A percentile compares a stretch with the other conserved stretches of the same genome.
Evolutionary conservation across 1,284 basidiomycete genomes (phyloP).

Genomic region (Sanghuangporus weigelae): DNA sequence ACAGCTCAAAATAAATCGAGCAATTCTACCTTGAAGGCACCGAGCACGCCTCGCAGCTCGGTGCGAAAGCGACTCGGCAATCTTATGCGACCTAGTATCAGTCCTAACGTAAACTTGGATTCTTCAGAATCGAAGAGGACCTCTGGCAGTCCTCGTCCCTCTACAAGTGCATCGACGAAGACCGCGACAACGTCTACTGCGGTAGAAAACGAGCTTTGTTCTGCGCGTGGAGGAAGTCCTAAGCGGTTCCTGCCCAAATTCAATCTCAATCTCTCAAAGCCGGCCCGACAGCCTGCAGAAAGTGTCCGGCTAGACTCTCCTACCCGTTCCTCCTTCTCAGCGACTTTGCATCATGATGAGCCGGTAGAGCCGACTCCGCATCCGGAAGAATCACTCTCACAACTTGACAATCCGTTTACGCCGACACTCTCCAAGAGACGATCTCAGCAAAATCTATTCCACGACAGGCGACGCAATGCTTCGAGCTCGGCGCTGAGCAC

Average conservation of each 20-base stretch:
- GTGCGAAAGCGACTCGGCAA: constrained; percentile 10
- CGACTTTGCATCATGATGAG: background rate
- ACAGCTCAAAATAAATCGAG: constrained; percentile 9
- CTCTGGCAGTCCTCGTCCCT: constrained; percentile 13
- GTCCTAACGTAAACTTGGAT: background rate
- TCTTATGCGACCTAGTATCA: constrained; percentile 4
- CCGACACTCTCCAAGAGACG: constrained; percentile 6
- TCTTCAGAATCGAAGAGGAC: constrained; percentile 4
- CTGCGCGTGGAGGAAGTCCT: background rate
- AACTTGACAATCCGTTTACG: background rate
- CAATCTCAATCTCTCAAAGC: constrained; percentile 7
- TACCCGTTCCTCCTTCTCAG: constrained; percentile 10
- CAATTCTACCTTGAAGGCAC: constrained; percentile 3
- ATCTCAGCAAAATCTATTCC: constrained; percentile 10
- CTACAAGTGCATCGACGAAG: constrained; percentile 12
- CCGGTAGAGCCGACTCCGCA: background rate
- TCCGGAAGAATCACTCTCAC: background rate
- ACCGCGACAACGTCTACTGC: constrained; percentile 14
- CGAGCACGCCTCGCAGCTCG: constrained; percentile 6
- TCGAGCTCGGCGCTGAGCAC: constrained; percentile 17
- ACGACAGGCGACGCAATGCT: constrained; percentile 7
- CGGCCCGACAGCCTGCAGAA: background rate
- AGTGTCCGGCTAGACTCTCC: constrained; percentile 6
- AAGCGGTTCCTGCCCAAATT: constrained; percentile 10
- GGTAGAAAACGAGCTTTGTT: constrained; percentile 14